Evolutionary conservation across 495 filamentous ascomycete species (phyloP), one percentile per base, ranked within the genome.

Genomic region (Neurospora tetrasperma): DNA sequence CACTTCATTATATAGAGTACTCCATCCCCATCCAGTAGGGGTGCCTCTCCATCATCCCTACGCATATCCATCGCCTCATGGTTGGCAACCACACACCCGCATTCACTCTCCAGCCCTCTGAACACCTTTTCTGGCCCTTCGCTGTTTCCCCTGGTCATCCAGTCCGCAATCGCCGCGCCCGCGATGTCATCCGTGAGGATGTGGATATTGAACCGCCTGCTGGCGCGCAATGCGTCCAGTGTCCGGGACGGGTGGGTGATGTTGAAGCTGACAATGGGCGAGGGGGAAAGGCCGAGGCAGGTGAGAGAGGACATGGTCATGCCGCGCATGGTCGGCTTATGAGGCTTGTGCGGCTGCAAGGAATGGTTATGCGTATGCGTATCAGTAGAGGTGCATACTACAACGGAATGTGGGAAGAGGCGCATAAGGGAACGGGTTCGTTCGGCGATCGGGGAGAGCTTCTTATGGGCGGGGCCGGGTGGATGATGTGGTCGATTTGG

Each of bases 291-390:
- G 0, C 90, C 87, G 35, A 97, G 86, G 0, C 92, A 93, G 23
- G 88, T 94, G 83, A 97, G 91, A 14, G 92, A 94, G 23, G 93
- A 96, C 75, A 95, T 89, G 35, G 92, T 94, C 85, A 96, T 91
- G 70, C 88, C 93, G 43, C 84, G 79, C 31, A 80, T 83, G 31
- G 80, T 42, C 79, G 77, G 70, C 54, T 35, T 66, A 66, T 35
- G 54, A 18, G 76, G 74, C 40, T 79, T 72, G 54, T 74, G 39
- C 20, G 71, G 70, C 27, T 76, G 77, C 70, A 72, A 69, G 46
- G 79, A 74, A 9, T 81, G 80, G 5, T 74, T 11, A 44, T 73
- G 71, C 23, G 74, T 35, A 27, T 76, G 70, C 9, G 54, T 66
- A 38, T 70, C 43, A 23, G 80, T 82, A 62, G 81, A 84, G 42